A percentile compares a stretch with the other conserved stretches of the same genome.
Evolutionary conservation across 2,329 filamentous ascomycete genomes (phyloP).

Genomic region (Aspergillus sp.): DNA sequence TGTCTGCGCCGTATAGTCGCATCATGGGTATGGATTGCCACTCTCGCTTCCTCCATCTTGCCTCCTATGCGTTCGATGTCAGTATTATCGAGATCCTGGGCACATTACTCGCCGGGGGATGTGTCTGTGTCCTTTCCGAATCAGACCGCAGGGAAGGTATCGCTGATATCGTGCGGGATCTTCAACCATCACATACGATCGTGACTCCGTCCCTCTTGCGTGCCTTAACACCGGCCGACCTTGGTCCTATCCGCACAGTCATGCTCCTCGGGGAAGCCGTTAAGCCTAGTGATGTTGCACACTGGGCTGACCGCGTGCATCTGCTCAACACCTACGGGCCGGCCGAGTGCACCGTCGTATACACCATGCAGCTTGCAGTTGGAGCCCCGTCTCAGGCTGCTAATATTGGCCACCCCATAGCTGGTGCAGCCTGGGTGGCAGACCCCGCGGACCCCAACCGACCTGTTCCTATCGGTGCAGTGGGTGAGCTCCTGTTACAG

Average conservation of each 20-base stretch:
- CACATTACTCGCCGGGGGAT: slow-evolving; percentile 19
- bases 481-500: slow-evolving; percentile 27
- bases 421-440: neutral
- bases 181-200: neutral
- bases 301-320: neutral
- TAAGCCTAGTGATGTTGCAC: slow-evolving; percentile 4
- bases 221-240: neutral
- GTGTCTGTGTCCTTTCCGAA: slow-evolving; percentile 49
- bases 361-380: neutral
- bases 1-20: slow-evolving; percentile 44
- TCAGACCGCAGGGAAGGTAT: slow-evolving; percentile 30
- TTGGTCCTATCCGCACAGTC: neutral
- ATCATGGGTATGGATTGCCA: slow-evolving; percentile 20
- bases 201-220: slow-evolving; percentile 10
- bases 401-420: neutral
- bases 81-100: slow-evolving; percentile 26
- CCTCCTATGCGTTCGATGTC: slow-evolving; percentile 39
- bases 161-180: slow-evolving; percentile 35
- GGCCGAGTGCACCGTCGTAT: neutral
- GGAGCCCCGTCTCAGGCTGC: neutral
- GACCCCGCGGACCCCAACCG: slow-evolving; percentile 42
- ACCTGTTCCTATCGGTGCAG: slow-evolving; percentile 51
- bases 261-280: neutral
- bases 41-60: slow-evolving; percentile 42
- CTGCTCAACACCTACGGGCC: slow-evolving; percentile 4